These are phyloP conservation scores for Aureobasidium subglaciale DNA, from an alignment of 2,329 filamentous ascomycete species.

Conservation along the genomic window DNA sequence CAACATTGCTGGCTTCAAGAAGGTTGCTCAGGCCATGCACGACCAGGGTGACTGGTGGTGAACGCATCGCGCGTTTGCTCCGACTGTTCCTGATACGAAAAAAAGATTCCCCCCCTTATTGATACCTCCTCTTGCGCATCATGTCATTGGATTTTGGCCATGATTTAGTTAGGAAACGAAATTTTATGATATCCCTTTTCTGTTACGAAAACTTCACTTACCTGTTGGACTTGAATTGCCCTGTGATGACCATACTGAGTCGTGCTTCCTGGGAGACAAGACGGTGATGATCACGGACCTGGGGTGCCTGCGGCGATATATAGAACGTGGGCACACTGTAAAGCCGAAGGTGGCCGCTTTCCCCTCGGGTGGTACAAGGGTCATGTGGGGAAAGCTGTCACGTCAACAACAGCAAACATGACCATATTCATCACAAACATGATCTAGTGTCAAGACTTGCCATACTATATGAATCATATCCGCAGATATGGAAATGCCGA, in stretches of 20 bases:
- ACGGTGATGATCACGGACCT: too few species aligned
- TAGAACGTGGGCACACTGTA: not conserved
- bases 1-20: slow-evolving; percentile 97
- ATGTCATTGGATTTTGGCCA: not conserved
- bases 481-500: too few species aligned
- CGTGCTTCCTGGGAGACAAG: too few species aligned
- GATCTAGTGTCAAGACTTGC: too few species aligned
- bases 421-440: too few species aligned
- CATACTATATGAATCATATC: too few species aligned
- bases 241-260: too few species aligned
- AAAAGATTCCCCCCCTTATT: slow-evolving; percentile 2
- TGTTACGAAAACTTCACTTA: not conserved
- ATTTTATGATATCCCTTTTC: slow-evolving; percentile 11
- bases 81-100: not conserved
- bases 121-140: slow-evolving; percentile 5
- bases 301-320: too few species aligned
- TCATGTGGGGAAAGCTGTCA: not conserved
- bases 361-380: not conserved
- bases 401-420: too few species aligned
- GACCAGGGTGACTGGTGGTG: slow-evolving; percentile 92
- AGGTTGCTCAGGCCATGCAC: slow-evolving; percentile 90
- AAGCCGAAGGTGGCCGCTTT: slow-evolving; percentile 7
- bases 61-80: slow-evolving; percentile 1
- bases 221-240: too few species aligned
- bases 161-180: slow-evolving; percentile 4